Percentiles rank a stretch among this genome's conserved stretches.
Conservation (phyloP, 129 eudicot genomes). For the Centaurea solstitialis region DNA sequence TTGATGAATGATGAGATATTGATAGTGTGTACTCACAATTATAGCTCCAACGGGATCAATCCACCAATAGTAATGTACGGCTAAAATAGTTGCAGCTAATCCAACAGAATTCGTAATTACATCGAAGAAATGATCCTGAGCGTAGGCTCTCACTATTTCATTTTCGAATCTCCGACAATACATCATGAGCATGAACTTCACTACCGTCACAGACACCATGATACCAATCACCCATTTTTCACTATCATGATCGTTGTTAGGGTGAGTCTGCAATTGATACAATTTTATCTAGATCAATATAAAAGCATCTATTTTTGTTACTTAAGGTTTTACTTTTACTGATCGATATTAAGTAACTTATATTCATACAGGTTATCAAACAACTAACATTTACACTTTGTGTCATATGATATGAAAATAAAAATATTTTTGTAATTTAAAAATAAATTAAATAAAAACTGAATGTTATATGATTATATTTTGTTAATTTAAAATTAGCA, state of each 20-base stretch:
- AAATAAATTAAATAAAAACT: too few species aligned
- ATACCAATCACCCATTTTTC: slow-evolving; percentile 90
- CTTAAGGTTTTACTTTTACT: not conserved
- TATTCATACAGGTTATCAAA: not conserved
- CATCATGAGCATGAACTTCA: slow-evolving; percentile 71
- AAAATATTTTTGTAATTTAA: too few species aligned
- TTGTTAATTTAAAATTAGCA: not conserved
- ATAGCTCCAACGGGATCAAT: slow-evolving; percentile 95
- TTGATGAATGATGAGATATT: not conserved
- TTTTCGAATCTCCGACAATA: slow-evolving; percentile 81
- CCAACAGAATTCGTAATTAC: slow-evolving; percentile 92
- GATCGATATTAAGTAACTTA: not conserved
- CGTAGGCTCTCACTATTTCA: slow-evolving; percentile 90
- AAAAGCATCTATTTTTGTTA: not conserved
- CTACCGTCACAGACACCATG: slow-evolving; percentile 68
- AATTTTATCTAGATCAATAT: not conserved
- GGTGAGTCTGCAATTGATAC: slow-evolving; percentile 39
- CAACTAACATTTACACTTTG: not conserved
- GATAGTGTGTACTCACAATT: slow-evolving; percentile 48
- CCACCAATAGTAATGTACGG: slow-evolving; percentile 82
- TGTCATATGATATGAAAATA: too few species aligned
- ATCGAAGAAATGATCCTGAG: slow-evolving; percentile 92
- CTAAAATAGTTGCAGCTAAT: slow-evolving; percentile 72
- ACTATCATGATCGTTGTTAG: slow-evolving; percentile 40
- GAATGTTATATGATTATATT: not conserved